Percentiles rank a stretch among this genome's conserved stretches.
These are phyloP conservation scores for Nitzschia putrida DNA, from an alignment of 108 stramenopile species.

Conservation along the genomic window DNA sequence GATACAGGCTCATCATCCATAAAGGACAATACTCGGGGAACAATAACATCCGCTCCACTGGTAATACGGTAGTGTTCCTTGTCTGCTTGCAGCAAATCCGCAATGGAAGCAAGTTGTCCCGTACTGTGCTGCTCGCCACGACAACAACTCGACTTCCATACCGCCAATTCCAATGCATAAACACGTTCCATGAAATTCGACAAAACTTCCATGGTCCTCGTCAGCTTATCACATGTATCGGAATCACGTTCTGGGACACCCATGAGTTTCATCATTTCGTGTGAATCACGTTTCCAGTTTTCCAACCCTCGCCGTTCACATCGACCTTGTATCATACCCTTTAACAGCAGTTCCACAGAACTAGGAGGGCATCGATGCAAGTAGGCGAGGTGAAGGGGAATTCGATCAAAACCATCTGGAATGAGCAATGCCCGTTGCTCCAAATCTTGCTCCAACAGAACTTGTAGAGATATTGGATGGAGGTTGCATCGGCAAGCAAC, in stretches of 20 bases:
- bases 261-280: conserved; percentile 37
- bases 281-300: conserved; percentile 55
- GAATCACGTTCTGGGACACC: conserved; percentile 53
- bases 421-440: conserved; percentile 45
- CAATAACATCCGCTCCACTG: conserved; percentile 64
- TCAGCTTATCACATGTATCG: conserved; percentile 57
- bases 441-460: conserved; percentile 45
- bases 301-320: conserved; percentile 53
- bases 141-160: conserved; percentile 55
- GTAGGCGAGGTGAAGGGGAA: conserved; percentile 61
- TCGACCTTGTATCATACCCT: conserved; percentile 54
- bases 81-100: conserved; percentile 11
- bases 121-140: neutral
- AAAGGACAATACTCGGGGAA: conserved; percentile 59
- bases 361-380: neutral
- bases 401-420: conserved; percentile 50
- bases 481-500: conserved; percentile 61
- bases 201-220: conserved; percentile 46
- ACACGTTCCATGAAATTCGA: conserved; percentile 42
- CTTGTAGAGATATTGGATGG: conserved; percentile 37
- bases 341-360: conserved; percentile 37
- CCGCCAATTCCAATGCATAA: conserved; percentile 51
- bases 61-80: conserved; percentile 45
- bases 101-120: neutral
- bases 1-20: conserved; percentile 60